Percentiles rank a stretch among this genome's conserved stretches.
phyloP scores from a whole-genome alignment of 2,329 filamentous ascomycete species.

The Lizonia empirigonia region DNA sequence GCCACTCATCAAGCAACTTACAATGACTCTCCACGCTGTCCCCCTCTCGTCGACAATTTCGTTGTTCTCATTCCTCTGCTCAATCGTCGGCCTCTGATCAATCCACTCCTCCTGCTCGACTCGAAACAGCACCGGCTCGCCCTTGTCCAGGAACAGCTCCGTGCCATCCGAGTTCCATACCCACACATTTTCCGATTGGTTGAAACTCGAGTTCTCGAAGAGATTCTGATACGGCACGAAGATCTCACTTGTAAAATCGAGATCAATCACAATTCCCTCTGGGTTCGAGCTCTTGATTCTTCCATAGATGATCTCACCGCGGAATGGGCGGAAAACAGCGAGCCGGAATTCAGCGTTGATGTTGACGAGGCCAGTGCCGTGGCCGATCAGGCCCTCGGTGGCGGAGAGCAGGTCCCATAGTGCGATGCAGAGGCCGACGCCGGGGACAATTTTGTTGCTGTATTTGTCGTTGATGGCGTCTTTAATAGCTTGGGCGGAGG shows the following conservation, averaged over 20 bases:
- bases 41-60: slow-evolving; percentile 66
- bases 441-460: slow-evolving; percentile 95
- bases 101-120: slow-evolving; percentile 90
- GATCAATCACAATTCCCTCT: slow-evolving; percentile 76
- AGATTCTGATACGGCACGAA: slow-evolving; percentile 65
- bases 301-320: slow-evolving; percentile 87
- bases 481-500: slow-evolving; percentile 82
- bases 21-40: slow-evolving; percentile 72
- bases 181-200: slow-evolving; percentile 78
- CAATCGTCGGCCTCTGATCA: slow-evolving; percentile 85
- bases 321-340: slow-evolving; percentile 93
- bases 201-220: slow-evolving; percentile 63
- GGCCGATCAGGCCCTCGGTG: slow-evolving; percentile 91
- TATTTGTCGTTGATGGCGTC: slow-evolving; percentile 98
- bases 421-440: slow-evolving; percentile 90
- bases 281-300: slow-evolving; percentile 75
- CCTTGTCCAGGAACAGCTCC: slow-evolving; percentile 83
- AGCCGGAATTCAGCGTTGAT: slow-evolving; percentile 97
- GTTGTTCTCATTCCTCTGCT: slow-evolving; percentile 66
- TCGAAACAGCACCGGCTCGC: slow-evolving; percentile 85
- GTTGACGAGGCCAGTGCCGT: slow-evolving; percentile 89
- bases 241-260: slow-evolving; percentile 95
- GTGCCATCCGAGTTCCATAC: slow-evolving; percentile 78
- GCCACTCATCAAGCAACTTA: slow-evolving; percentile 26
- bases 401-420: slow-evolving; percentile 89